Base-by-base conservation (phyloP, 2,329 filamentous ascomycete genomes). In the Fusarium nematophilum region DNA sequence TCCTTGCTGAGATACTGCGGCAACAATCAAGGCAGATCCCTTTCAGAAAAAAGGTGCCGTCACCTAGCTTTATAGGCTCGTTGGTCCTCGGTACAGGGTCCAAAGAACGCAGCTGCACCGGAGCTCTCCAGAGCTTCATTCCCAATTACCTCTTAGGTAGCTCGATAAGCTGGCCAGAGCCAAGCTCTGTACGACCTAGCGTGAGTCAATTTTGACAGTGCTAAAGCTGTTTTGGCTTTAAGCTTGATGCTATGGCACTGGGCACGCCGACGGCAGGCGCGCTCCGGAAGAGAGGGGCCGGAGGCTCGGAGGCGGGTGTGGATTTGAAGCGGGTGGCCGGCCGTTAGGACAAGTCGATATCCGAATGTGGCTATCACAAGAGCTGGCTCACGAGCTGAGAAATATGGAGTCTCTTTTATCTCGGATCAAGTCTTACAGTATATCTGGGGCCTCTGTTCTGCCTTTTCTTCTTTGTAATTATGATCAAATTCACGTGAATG, bases 191-290 rank as follows among this genome's bases (percentile, higher is more conserved):
- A 47, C 14, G 53, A 47, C 57, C 17, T 65, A 64, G 62, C 53
- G 62, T 59, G 62, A 62, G 62, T 51, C 26, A 63, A 49, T 65
- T 65, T 21, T 65, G 25, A 38, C 45, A 62, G 45, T 50, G 44
- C 56, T 46, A 44, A 42, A 50, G 38, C 39, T 51, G 25, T 38
- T 45, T 36, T 45, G 46, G 45, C n/a, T 26, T 47, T 11, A 13
- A 18, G 14, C 17, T 36, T 46, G 27, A 46, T 52, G 43, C n/a
- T 47, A 44, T 61, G 44, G 48, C 37, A 61, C 47, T 53, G 44
- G 13, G 13, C 6, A 30, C 6, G 29, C 37, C 34, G 36, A 43
- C 42, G 13, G 18, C 18, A 25, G 26, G 43, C 13, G 38, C 15
- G 45, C 43, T 40, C 57, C 49, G 62, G 49, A 9, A n/a, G 17